Conservation (phyloP, 352 stramenopile genomes). For the Peronospora belbahrii region DNA sequence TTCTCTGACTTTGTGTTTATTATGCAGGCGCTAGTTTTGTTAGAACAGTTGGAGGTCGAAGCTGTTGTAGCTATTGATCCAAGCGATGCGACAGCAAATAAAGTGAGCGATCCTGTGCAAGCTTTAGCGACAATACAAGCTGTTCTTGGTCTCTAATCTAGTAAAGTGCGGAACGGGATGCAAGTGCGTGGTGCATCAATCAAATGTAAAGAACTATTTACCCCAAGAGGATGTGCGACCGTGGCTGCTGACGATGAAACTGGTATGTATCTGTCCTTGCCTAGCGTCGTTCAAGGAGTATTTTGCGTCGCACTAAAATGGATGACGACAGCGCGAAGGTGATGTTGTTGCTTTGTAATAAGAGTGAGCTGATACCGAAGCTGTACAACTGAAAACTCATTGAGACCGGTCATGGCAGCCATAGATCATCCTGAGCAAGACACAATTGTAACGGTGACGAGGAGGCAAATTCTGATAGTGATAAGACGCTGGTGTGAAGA, state of each 20-base stretch:
- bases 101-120: constrained; percentile 9
- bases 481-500: too few species aligned
- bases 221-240: constrained; percentile 3
- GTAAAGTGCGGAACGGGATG: not conserved
- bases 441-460: too few species aligned
- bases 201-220: too few species aligned
- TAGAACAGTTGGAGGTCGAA: constrained; percentile 2
- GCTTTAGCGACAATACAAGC: constrained; percentile 18
- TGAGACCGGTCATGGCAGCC: too few species aligned
- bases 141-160: constrained; percentile 19
- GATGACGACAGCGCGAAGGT: too few species aligned
- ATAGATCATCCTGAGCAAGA: too few species aligned
- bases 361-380: too few species aligned
- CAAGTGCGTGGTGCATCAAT: not conserved
- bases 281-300: constrained; percentile 21
- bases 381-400: too few species aligned
- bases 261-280: not conserved
- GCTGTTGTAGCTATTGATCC: constrained; percentile 2
- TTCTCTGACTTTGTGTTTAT: not conserved
- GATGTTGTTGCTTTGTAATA: too few species aligned
- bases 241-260: constrained; percentile 3
- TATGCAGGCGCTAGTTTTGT: constrained; percentile 7
- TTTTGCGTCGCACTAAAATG: too few species aligned
- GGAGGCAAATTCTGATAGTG: too few species aligned
- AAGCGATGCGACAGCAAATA: constrained; percentile 1